Conservation (phyloP, 192 early-diverging fungal species). For the Helicostylum pulchrum region DNA sequence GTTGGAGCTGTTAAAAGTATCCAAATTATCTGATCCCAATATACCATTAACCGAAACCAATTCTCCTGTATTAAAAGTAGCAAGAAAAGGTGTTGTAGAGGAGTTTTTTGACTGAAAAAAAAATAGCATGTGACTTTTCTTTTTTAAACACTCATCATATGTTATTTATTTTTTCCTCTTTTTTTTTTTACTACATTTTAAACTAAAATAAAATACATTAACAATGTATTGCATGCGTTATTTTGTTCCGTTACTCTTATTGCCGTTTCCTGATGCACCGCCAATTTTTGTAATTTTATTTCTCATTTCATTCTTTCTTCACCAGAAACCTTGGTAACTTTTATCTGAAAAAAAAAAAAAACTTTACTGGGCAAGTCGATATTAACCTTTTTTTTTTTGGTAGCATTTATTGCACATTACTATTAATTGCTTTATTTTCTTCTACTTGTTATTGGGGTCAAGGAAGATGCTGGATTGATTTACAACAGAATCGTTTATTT, state of each 20-base stretch:
- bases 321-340: slow-evolving; percentile 59
- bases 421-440: slow-evolving; percentile 52
- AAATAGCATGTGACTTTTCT: not conserved
- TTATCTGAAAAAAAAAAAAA: not conserved
- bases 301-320: slow-evolving; percentile 52
- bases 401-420: slow-evolving; percentile 55
- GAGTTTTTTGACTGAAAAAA: not conserved
- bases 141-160: no score
- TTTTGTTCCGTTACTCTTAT: slow-evolving; percentile 54
- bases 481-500: slow-evolving; percentile 39
- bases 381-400: not conserved
- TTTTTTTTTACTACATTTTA: not conserved
- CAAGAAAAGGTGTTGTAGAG: slow-evolving; percentile 3
- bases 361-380: not conserved
- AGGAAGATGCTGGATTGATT: slow-evolving; percentile 56
- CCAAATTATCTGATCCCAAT: not conserved
- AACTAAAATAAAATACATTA: not conserved
- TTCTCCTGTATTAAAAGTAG: slow-evolving; percentile 9
- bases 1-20: slow-evolving; percentile 10
- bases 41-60: not conserved
- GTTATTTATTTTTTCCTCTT: no score
- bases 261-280: slow-evolving; percentile 59
- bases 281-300: slow-evolving; percentile 56
- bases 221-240: slow-evolving; percentile 58
- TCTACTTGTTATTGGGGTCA: slow-evolving; percentile 63